phyloP scores from a whole-genome alignment of 2,329 filamentous ascomycete species.

The Davidsoniella australis region DNA sequence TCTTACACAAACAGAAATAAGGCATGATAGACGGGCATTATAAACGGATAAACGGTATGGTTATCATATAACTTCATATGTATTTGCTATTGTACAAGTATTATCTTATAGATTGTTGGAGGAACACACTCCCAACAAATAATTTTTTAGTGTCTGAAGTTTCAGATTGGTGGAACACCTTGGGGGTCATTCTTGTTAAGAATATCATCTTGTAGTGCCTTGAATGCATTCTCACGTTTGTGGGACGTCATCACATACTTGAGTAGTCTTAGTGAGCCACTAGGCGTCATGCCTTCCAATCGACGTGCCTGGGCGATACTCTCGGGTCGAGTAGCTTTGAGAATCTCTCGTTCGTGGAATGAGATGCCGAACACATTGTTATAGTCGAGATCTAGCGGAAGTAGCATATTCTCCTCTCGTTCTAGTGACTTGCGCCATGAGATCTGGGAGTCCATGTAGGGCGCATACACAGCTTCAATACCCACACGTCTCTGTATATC shows the following conservation, averaged over 20 bases:
- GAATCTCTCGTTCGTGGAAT: conserved; percentile 56
- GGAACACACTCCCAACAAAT: too few relatives aligned
- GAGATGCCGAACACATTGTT: conserved; percentile 55
- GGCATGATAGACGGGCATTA: too few relatives aligned
- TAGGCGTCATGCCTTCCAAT: conserved; percentile 61
- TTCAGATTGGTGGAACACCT: background rate
- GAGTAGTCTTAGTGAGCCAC: conserved; percentile 43
- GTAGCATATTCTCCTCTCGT: conserved; percentile 55
- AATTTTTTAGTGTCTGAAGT: background rate
- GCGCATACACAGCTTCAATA: conserved; percentile 74
- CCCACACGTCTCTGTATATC: conserved; percentile 52
- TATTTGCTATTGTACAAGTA: too few relatives aligned
- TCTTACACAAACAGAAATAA: conserved; percentile 31
- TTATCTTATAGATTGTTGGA: too few relatives aligned
- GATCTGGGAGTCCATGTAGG: conserved; percentile 62
- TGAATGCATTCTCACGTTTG: conserved; percentile 10
- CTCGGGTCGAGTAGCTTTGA: conserved; percentile 58
- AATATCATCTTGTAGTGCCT: conserved; percentile 4
- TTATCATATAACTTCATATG: too few relatives aligned
- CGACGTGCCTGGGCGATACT: conserved; percentile 76
- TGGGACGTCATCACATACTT: conserved; percentile 30
- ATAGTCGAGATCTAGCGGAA: conserved; percentile 68
- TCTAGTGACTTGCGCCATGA: conserved; percentile 48
- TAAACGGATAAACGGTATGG: too few relatives aligned
- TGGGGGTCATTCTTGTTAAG: too few relatives aligned